These are phyloP conservation scores for Udeniomyces megalosporus DNA, from an alignment of 768 basidiomycete species.

Conservation along the genomic window DNA sequence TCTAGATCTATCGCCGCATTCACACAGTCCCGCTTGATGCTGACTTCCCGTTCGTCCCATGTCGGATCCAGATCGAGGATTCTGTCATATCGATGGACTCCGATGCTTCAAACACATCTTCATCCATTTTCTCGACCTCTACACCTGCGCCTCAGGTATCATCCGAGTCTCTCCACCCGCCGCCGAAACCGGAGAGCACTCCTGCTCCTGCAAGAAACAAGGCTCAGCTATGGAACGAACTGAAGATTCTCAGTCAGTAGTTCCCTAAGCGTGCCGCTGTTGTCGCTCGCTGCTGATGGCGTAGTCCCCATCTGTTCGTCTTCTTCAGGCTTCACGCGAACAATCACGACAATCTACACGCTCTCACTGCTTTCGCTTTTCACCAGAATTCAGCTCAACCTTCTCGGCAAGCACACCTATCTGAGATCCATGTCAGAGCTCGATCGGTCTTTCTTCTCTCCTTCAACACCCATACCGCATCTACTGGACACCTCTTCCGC, in stretches of 20 bases:
- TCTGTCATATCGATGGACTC: slow-evolving; percentile 2
- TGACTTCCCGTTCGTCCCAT: not conserved
- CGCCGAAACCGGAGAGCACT: not conserved
- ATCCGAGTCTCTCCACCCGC: not conserved
- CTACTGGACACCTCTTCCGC: not conserved
- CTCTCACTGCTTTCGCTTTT: slow-evolving; percentile 71
- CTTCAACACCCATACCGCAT: not conserved
- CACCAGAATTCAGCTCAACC: slow-evolving; percentile 66
- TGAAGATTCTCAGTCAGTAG: slow-evolving; percentile 64
- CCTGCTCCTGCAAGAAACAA: slow-evolving; percentile 36
- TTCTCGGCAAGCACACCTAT: slow-evolving; percentile 70
- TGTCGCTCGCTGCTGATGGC: not conserved
- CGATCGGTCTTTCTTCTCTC: not conserved
- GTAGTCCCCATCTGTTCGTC: not conserved
- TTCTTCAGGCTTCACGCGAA: slow-evolving; percentile 60
- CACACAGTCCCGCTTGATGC: too few species aligned
- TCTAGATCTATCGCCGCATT: too few species aligned
- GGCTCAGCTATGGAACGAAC: slow-evolving; percentile 76
- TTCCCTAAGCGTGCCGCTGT: not conserved
- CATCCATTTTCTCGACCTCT: not conserved
- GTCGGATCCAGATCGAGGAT: not conserved
- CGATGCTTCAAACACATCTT: not conserved
- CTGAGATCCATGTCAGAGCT: slow-evolving; percentile 42
- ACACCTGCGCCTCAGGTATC: not conserved
- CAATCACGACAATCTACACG: slow-evolving; percentile 71